Base-by-base conservation (phyloP, 768 basidiomycete species). In the Asterophora parasitica region DNA sequence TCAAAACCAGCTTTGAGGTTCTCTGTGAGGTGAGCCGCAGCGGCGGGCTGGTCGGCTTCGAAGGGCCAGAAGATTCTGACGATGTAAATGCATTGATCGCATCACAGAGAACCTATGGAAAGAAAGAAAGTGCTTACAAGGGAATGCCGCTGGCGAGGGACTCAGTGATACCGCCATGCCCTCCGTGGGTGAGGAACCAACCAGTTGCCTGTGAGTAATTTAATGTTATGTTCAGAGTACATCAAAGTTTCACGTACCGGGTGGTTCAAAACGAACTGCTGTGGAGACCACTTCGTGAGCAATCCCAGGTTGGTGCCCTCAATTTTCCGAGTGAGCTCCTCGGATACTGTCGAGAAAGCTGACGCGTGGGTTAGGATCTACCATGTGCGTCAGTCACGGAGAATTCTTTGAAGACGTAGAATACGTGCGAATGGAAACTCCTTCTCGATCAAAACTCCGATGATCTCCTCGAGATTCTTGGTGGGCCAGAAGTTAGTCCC, bases 41-140 rank as follows among this genome's bases (percentile, higher is more conserved):
- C 51, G 0, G 48, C 23, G 0, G 60, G 60, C 43, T 61, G 60
- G 26, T 61, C 58, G 3, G 40, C 53, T 7, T 48, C 44, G 32
- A 61, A 53, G 1, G 58, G 60, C 60, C 60, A 61, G 17, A 49
- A 55, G 11, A 61, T 59, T 35, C 60, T 61, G n/a, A 23, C 8
- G 16, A 7, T 27, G 12, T 15, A 40, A 7, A 23, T 32, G 11
- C 5, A 30, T 23, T 10, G 19, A 37, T 30, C 23, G 23, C 11
- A n/a, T 39, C 8, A 33, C n/a, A n/a, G n/a, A n/a, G n/a, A n/a
- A n/a, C n/a, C n/a, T 0, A 17, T 5, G 16, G 15, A 13, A 16
- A 35, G 15, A 17, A 13, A 16, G 19, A 42, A 26, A 27, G 15
- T 20, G 19, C 53, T 41, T 49, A 60, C 61, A 62, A n/a, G 2